phyloP scores from a whole-genome alignment of 768 basidiomycete species.

The Neoboletus subvelutipes region DNA sequence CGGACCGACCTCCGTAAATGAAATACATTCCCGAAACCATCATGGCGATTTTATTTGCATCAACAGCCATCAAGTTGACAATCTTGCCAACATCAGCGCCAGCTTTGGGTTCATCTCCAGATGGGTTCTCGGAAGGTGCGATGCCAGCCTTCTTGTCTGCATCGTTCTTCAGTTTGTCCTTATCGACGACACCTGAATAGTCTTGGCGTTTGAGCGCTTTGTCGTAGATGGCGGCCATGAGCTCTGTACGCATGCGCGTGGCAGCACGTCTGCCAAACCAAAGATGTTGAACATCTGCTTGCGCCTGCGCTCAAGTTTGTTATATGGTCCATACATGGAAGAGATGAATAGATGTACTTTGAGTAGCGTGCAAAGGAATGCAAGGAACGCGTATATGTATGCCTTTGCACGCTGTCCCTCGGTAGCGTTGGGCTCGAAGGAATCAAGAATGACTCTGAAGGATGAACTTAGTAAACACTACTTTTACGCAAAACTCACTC shows the following conservation, averaged over 20 bases:
- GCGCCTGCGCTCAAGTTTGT: slow-evolving; percentile 36
- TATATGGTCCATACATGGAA: neutral
- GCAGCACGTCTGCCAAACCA: slow-evolving; percentile 80
- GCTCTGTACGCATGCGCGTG: slow-evolving; percentile 70
- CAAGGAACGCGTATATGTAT: slow-evolving; percentile 76
- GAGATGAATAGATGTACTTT: slow-evolving; percentile 15
- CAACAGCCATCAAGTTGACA: slow-evolving; percentile 84
- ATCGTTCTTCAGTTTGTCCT: slow-evolving; percentile 36
- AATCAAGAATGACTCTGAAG: slow-evolving; percentile 57
- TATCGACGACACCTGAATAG: slow-evolving; percentile 71
- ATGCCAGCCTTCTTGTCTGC: slow-evolving; percentile 23
- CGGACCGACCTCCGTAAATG: slow-evolving; percentile 57
- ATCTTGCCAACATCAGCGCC: slow-evolving; percentile 90
- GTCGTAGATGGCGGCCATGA: slow-evolving; percentile 87
- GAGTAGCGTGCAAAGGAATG: slow-evolving; percentile 55
- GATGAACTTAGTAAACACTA: neutral
- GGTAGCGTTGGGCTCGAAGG: slow-evolving; percentile 45
- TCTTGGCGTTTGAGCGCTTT: slow-evolving; percentile 85
- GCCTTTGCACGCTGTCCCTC: slow-evolving; percentile 56
- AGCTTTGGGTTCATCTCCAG: slow-evolving; percentile 53
- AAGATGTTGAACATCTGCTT: slow-evolving; percentile 72
- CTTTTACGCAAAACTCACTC: slow-evolving; percentile 10
- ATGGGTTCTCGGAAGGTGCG: slow-evolving; percentile 24
- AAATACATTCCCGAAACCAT: slow-evolving; percentile 59
- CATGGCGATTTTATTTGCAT: slow-evolving; percentile 62